A percentile compares a stretch with the other conserved stretches of the same genome.
Conservation (phyloP, 768 basidiomycete species). For the Mycena vulgaris region DNA sequence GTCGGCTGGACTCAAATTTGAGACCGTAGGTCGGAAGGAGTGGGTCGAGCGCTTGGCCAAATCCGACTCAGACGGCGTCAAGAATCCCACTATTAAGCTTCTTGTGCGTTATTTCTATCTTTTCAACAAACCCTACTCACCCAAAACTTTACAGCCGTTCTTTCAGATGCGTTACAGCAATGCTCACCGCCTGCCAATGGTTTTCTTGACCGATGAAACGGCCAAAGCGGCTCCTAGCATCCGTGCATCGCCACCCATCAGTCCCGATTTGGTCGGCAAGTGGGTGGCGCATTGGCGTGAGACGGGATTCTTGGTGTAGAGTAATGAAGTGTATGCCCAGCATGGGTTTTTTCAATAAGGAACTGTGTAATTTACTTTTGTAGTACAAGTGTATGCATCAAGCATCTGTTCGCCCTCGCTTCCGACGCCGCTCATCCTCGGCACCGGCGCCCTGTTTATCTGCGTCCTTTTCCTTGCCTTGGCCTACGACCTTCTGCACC, state of each 20-base stretch:
- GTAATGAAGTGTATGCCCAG: neutral
- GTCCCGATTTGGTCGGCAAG: constrained; percentile 53
- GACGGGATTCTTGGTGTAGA: constrained; percentile 51
- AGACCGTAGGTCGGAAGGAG: constrained; percentile 50
- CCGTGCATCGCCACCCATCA: constrained; percentile 46
- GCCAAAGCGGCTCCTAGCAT: constrained; percentile 51
- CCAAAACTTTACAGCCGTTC: constrained; percentile 45
- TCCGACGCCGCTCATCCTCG: constrained; percentile 48
- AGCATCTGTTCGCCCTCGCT: constrained; percentile 46
- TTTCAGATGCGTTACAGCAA: constrained; percentile 49
- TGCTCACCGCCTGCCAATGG: constrained; percentile 46
- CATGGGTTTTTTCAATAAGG: constrained; percentile 11
- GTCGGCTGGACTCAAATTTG: constrained; percentile 55
- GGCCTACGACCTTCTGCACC: constrained; percentile 73
- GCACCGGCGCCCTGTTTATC: constrained; percentile 35
- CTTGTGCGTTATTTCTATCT: constrained; percentile 41
- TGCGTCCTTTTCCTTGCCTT: constrained; percentile 50
- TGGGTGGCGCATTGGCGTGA: constrained; percentile 61
- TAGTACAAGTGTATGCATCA: constrained; percentile 22
- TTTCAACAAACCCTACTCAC: too few species aligned
- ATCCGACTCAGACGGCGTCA: constrained; percentile 52
- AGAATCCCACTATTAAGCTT: constrained; percentile 62
- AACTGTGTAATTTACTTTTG: constrained; percentile 31
- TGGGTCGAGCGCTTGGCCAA: constrained; percentile 57
- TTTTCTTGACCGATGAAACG: constrained; percentile 53